Evolutionary conservation across 768 basidiomycete genomes (phyloP).

Genomic region (Trametes meyenii): DNA sequence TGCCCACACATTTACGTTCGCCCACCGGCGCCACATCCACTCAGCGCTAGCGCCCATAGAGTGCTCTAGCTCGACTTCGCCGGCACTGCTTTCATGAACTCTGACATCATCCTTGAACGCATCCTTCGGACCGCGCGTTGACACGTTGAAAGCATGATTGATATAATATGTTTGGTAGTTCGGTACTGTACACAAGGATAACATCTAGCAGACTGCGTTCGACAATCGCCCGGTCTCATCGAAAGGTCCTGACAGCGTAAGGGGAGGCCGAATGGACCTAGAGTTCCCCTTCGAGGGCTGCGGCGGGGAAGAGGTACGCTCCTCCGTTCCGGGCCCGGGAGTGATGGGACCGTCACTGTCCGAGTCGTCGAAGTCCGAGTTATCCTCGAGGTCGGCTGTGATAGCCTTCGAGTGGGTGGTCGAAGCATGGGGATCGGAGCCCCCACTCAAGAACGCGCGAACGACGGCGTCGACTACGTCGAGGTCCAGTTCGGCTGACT

Average conservation of each 20-base stretch:
- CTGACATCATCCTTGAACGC: slow-evolving; percentile 4
- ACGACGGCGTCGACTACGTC: slow-evolving; percentile 1
- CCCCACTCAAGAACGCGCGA: neutral
- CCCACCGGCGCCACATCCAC: neutral
- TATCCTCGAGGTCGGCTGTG: neutral
- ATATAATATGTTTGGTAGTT: neutral
- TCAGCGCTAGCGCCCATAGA: slow-evolving; percentile 8
- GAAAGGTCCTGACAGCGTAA: no score
- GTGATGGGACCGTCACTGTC: slow-evolving; percentile 2
- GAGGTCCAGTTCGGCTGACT: neutral
- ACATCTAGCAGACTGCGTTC: no score
- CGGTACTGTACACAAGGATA: neutral
- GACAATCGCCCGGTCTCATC: no score
- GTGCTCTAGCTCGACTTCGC: neutral
- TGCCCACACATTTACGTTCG: slow-evolving; percentile 1
- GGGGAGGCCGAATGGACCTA: neutral
- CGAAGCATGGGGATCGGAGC: neutral
- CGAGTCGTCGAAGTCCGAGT: neutral
- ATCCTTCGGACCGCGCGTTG: no score
- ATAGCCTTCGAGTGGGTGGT: neutral
- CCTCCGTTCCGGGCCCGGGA: slow-evolving; percentile 2
- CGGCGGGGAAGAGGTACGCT: neutral
- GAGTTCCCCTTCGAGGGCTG: neutral
- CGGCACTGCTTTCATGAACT: neutral
- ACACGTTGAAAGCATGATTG: neutral